Evolutionary conservation across 2,329 filamentous ascomycete species (phyloP).

Genomic region (Hymenoscyphus occultus): DNA sequence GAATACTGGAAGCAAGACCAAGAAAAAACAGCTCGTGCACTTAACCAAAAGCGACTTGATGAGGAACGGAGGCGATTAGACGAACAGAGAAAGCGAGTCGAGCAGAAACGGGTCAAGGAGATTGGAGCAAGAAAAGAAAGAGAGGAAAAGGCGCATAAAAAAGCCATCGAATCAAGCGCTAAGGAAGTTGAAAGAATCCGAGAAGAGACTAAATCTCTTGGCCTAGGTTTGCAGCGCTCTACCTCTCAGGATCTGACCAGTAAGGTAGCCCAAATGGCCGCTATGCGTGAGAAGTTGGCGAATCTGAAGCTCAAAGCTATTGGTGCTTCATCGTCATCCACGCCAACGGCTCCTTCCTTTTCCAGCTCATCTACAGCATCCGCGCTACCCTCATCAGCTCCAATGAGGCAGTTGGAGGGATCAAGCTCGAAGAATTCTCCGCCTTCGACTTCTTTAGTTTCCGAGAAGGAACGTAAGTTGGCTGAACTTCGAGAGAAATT

Average conservation of each 20-base stretch:
- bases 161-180: not conserved
- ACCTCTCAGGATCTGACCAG: not conserved
- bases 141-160: slow-evolving; percentile 2
- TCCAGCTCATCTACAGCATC: not conserved
- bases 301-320: slow-evolving; percentile 4
- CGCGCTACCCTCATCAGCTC: not conserved
- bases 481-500: not conserved
- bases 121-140: not conserved
- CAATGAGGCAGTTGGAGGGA: not conserved
- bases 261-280: not conserved
- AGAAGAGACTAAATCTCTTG: slow-evolving; percentile 1
- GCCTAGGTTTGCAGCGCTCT: not conserved
- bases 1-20: slow-evolving; percentile 5
- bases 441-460: not conserved
- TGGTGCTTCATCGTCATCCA: not conserved
- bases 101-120: not conserved
- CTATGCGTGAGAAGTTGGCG: slow-evolving; percentile 1
- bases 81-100: slow-evolving; percentile 2
- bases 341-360: not conserved
- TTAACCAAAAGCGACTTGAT: slow-evolving; percentile 1
- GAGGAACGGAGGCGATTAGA: not conserved
- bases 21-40: slow-evolving; percentile 1
- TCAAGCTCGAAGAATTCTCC: not conserved
- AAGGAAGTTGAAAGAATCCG: not conserved
- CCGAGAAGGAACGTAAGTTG: not conserved